phyloP scores from a whole-genome alignment of 441 rosid species.

The Brassica balearica region DNA sequence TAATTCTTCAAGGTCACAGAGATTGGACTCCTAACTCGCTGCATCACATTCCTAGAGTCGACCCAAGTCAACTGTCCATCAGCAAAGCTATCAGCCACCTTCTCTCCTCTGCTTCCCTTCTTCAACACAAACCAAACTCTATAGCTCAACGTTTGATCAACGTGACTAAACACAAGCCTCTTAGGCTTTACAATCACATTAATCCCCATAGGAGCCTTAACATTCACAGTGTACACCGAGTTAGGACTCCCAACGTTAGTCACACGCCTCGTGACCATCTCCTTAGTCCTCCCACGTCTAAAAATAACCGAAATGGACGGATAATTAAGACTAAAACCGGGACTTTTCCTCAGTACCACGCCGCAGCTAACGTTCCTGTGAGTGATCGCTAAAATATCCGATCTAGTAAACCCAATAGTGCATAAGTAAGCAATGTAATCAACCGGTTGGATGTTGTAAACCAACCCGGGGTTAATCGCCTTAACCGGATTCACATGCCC shows the following conservation, averaged over 20 bases:
- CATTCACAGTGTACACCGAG: conserved; percentile 59
- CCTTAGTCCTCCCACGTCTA: conserved; percentile 49
- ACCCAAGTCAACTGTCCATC: conserved; percentile 89
- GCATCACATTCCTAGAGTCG: conserved; percentile 51
- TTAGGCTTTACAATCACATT: conserved; percentile 59
- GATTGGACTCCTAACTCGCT: conserved; percentile 82
- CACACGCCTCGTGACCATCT: conserved; percentile 56
- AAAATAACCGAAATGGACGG: conserved; percentile 64
- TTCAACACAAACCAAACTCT: conserved; percentile 62
- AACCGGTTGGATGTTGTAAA: conserved; percentile 62
- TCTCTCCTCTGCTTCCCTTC: conserved; percentile 50
- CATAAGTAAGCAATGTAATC: conserved; percentile 71
- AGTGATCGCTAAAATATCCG: conserved; percentile 76
- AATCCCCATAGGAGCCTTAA: conserved; percentile 56
- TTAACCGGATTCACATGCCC: conserved; percentile 71
- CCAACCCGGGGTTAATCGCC: conserved; percentile 68
- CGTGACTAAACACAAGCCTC: conserved; percentile 51
- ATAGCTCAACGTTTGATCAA: conserved; percentile 70
- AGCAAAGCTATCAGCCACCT: conserved; percentile 43
- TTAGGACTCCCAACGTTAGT: conserved; percentile 68
- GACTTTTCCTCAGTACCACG: conserved; percentile 47
- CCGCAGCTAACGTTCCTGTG: conserved; percentile 78
- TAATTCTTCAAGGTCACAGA: conserved; percentile 77
- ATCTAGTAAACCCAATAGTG: conserved; percentile 62
- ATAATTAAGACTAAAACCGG: conserved; percentile 69